Percentiles rank a stretch among this genome's conserved stretches.
phyloP scores from a whole-genome alignment of 345 rosid genomes.

The Garcia nutans region DNA sequence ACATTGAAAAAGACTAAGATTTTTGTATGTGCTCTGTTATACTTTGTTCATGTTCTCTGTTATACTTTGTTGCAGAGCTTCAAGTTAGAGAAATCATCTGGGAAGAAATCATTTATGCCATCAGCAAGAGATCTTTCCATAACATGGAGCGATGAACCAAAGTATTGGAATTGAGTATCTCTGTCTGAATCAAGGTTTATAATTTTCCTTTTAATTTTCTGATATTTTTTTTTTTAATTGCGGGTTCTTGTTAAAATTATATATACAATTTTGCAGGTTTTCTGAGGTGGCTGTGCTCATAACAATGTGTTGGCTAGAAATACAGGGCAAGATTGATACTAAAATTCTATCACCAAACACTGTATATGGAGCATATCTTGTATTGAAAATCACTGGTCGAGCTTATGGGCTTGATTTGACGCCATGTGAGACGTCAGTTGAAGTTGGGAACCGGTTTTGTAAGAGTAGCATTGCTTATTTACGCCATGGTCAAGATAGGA shows the following conservation, averaged over 20 bases:
- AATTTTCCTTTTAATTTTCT: not conserved
- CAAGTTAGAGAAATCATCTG: slow-evolving; percentile 54
- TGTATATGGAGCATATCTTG: slow-evolving; percentile 47
- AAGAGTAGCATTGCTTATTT: slow-evolving; percentile 17
- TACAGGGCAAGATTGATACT: slow-evolving; percentile 39
- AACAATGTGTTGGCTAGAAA: slow-evolving; percentile 46
- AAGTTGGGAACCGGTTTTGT: slow-evolving; percentile 16
- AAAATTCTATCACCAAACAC: slow-evolving; percentile 45
- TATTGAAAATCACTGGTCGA: slow-evolving; percentile 34
- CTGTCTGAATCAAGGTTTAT: slow-evolving; percentile 51
- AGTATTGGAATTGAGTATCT: slow-evolving; percentile 57
- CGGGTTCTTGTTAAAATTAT: too few relatives aligned
- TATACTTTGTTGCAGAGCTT: slow-evolving; percentile 41
- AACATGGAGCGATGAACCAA: slow-evolving; percentile 43
- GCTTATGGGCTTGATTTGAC: slow-evolving; percentile 54
- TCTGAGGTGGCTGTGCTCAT: slow-evolving; percentile 39
- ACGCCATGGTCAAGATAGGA: not conserved
- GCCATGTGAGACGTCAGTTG: slow-evolving; percentile 42
- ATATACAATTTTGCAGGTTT: slow-evolving; percentile 34
- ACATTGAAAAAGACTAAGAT: not conserved
- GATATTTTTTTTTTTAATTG: too few relatives aligned
- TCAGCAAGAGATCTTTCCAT: slow-evolving; percentile 74
- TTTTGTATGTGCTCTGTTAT: not conserved
- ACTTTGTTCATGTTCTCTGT: not conserved
- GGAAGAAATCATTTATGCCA: slow-evolving; percentile 43